A percentile compares a stretch with the other conserved stretches of the same genome.
These are phyloP conservation scores for Coprinopsis strossmayeri DNA, from an alignment of 768 basidiomycete genomes.

Conservation along the genomic window DNA sequence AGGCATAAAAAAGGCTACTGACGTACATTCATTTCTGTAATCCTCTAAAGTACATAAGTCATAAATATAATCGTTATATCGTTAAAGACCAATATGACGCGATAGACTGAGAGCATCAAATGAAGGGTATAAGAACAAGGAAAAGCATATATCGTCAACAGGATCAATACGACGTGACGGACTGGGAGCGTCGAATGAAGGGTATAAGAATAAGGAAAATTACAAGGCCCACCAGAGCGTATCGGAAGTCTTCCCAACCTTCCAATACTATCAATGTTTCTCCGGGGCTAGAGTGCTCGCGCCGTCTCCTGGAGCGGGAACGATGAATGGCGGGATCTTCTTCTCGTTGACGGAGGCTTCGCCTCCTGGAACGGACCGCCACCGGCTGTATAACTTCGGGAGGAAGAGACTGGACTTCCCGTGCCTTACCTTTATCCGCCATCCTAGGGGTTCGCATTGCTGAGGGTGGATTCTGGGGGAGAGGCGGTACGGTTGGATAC, in stretches of 20 bases:
- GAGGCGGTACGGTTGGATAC: background rate
- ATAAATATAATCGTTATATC: background rate
- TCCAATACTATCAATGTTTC: background rate
- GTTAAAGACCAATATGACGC: background rate
- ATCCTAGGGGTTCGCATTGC: background rate
- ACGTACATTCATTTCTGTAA: background rate
- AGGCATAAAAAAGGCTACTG: too few relatives aligned
- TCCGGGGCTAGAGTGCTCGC: background rate
- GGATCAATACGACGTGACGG: background rate
- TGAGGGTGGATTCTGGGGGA: background rate
- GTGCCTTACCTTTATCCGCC: background rate
- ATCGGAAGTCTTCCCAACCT: conserved; percentile 1
- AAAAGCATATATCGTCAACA: too few relatives aligned
- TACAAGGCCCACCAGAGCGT: background rate
- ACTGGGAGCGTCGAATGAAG: background rate
- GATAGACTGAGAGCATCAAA: background rate
- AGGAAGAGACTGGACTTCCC: background rate
- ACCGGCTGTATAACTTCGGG: background rate
- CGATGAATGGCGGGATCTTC: background rate
- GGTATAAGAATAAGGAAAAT: conserved; percentile 3
- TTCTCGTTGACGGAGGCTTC: background rate
- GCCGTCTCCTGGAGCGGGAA: background rate
- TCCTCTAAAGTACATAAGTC: background rate
- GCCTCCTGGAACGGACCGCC: background rate
- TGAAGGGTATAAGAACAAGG: conserved; percentile 2